Base-by-base conservation (phyloP, 1,284 basidiomycete species). In the Leccinum subfulvum region DNA sequence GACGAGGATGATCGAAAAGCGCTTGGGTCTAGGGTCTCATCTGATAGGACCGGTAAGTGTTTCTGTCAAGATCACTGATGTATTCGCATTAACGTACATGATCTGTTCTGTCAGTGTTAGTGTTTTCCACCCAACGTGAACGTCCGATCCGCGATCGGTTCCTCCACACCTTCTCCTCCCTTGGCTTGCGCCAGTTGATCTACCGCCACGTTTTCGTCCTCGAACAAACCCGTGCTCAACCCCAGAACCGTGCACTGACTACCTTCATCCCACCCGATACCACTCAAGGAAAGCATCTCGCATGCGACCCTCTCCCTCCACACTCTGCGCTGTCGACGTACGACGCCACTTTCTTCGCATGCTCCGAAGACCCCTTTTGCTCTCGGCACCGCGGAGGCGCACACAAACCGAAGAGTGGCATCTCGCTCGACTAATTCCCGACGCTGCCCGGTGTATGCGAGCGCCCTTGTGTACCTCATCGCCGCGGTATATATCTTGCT, bases 291-390 rank as follows among this genome's bases (percentile, higher is more conserved):
- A 33, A 11, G 4, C 30, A 33, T 33, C 30, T 33, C 30, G 30
- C 89, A 3, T 95, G 89, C 67, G 94, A 96, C 71, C 93, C 93
- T 1, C 77, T 95, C 1, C 91, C 92, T 1, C 92, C 94, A 0
- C 77, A 75, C 3, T 82, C 82, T 2, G 77, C 81, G 2, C 71
- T 85, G 5, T 89, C 80, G 26, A 70, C 70, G 33, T 96, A 96
- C 75, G 82, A 94, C 65, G 77, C 81, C 2, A 76, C 75, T 23
- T 96, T 94, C 78, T 95, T 96, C 78, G 75, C 73, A 6, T 85
- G 84, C 1, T 77, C 83, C 5, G 85, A 87, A 61, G 85, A 89
- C 63, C 71, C 81, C 23, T 33, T 80, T 82, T 64, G 71, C 30
- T 33, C 28, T 49, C 13, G 33, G 14, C 63, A 5, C 71, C 77